Evolutionary conservation across 2,329 filamentous ascomycete genomes (phyloP).

Genomic region (Aspergillus japonicus): DNA sequence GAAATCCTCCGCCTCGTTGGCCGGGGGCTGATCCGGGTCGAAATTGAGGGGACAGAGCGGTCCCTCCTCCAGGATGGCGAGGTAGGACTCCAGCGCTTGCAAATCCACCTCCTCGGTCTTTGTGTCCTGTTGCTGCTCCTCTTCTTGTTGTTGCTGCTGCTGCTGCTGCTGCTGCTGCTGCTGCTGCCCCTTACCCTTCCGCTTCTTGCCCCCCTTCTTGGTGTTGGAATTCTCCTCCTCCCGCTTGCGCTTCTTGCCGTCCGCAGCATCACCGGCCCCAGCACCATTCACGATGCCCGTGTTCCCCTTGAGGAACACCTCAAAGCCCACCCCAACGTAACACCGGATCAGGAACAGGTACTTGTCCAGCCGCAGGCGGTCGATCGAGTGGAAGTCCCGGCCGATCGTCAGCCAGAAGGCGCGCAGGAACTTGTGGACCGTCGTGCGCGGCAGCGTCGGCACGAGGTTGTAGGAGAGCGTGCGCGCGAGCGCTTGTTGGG

Average conservation of each 20-base stretch:
- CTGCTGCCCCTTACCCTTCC: slow-evolving; percentile 4
- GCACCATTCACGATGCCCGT: not conserved
- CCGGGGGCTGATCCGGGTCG: slow-evolving; percentile 30
- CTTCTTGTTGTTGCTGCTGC: slow-evolving; percentile 27
- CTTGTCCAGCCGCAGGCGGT: slow-evolving; percentile 83
- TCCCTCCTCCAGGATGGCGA: slow-evolving; percentile 41
- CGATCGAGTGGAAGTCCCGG: slow-evolving; percentile 68
- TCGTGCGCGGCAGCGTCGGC: slow-evolving; percentile 55
- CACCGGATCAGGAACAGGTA: slow-evolving; percentile 81
- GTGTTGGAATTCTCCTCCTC: slow-evolving; percentile 23
- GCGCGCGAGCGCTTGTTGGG: slow-evolving; percentile 77
- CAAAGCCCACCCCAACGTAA: slow-evolving; percentile 71
- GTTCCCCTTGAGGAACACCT: slow-evolving; percentile 35
- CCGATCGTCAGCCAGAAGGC: slow-evolving; percentile 72
- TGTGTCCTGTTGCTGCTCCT: slow-evolving; percentile 18
- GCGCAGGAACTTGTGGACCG: slow-evolving; percentile 51
- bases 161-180: slow-evolving; percentile 26
- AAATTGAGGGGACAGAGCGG: slow-evolving; percentile 43
- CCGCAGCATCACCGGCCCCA: not conserved
- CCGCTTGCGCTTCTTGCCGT: slow-evolving; percentile 32
- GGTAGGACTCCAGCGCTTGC: slow-evolving; percentile 37
- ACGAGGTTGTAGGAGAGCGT: slow-evolving; percentile 71
- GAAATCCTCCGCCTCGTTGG: slow-evolving; percentile 29
- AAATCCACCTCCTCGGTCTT: slow-evolving; percentile 25
- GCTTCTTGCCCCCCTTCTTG: slow-evolving; percentile 18